phyloP scores from a whole-genome alignment of 768 basidiomycete genomes.

The Rhodosporidiobolus sp. region DNA sequence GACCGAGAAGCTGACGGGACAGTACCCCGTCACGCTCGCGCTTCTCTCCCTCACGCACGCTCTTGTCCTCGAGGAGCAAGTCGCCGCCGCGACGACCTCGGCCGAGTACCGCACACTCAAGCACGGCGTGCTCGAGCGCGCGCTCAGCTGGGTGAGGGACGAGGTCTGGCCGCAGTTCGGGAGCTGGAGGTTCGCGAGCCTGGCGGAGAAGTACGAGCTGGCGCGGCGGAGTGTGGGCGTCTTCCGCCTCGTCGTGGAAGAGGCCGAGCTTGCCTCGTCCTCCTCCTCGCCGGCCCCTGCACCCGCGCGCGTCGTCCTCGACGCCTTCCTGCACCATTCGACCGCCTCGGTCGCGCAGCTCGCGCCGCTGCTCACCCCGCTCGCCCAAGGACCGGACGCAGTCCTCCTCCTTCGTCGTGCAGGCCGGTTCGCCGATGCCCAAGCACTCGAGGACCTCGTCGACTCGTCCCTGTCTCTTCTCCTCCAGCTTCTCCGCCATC shows the following conservation, averaged over 20 bases:
- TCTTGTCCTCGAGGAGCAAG: conserved; percentile 69
- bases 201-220: conserved; percentile 81
- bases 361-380: conserved; percentile 69
- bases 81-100: conserved; percentile 56
- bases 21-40: conserved; percentile 77
- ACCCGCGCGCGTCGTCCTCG: conserved; percentile 54
- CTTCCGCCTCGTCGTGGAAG: conserved; percentile 62
- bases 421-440: conserved; percentile 66
- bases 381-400: conserved; percentile 63
- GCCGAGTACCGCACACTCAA: conserved; percentile 67
- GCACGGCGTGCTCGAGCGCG: conserved; percentile 77
- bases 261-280: conserved; percentile 9
- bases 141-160: conserved; percentile 70
- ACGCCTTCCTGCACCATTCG: conserved; percentile 69
- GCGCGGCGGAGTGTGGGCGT: conserved; percentile 64
- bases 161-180: conserved; percentile 85
- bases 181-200: conserved; percentile 78
- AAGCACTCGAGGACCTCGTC: conserved; percentile 65
- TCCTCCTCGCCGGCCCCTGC: neutral
- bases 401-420: conserved; percentile 61
- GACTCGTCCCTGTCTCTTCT: conserved; percentile 64
- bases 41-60: conserved; percentile 72
- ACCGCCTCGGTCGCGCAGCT: conserved; percentile 66
- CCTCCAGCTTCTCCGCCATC: conserved; percentile 63
- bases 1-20: conserved; percentile 65